Evolutionary conservation across 768 basidiomycete genomes (phyloP), one percentile per base, ranked within the genome.

Genomic region (Amanita muscaria): DNA sequence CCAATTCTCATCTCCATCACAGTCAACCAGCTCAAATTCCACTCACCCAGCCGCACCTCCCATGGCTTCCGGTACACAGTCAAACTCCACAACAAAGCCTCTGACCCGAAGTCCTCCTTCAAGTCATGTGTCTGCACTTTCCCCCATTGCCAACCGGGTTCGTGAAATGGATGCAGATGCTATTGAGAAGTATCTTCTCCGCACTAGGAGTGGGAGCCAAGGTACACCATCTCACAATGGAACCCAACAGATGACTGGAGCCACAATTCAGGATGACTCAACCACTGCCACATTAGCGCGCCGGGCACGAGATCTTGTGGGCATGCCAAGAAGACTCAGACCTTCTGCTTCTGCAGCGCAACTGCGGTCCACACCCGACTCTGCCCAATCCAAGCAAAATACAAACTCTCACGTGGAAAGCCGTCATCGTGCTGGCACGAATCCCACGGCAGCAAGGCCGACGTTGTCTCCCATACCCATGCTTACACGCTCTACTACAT

Each of bases 91-190:
- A 30, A 51, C 62, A 44, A 53, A 59, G 61, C 41, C 65, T 65
- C 5, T 61, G 60, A 44, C 60, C 56, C 25, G 63, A 60, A 55
- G 52, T 67, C 59, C 67, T 52, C 49, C 64, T 35, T 47, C 42
- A 8, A 63, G 60, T 44, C 59, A 61, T 31, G 55, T 66, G 15
- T 72, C 73, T 33, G 77, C 77, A 18, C 59, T 89, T 43, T 85
- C 88, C 3, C 88, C 87, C 2, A 75, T 91, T 46, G 84, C 81
- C 22, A 82, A 68, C 53, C 83, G 87, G 25, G 81, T 91, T 72
- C 77, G 80, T 52, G 83, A 88, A 63, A 73, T 79, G 46, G 88
- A 91, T 57, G 88, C 88, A 15, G 84, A 83, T 57, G 89, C 88
- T 29, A 87, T 85, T 71, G 87, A 88, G 59, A 86, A 88, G 55